Percentiles rank a stretch among this genome's conserved stretches.
These are phyloP conservation scores for Plenodomus tracheiphilus DNA, from an alignment of 2,329 filamentous ascomycete species.

Conservation along the genomic window DNA sequence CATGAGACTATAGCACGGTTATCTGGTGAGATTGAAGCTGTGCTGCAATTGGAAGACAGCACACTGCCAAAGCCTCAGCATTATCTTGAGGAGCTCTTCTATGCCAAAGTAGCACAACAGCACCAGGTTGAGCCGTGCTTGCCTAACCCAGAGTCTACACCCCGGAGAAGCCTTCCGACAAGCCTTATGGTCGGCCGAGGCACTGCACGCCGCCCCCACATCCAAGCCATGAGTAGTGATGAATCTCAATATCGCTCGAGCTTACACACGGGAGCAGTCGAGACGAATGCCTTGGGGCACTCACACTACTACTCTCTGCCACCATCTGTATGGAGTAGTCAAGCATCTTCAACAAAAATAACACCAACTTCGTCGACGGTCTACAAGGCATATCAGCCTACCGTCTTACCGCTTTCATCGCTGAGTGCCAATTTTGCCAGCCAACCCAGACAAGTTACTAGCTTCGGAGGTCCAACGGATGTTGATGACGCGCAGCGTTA, in stretches of 20 bases:
- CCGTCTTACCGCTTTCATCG: not conserved
- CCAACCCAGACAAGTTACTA: conserved; percentile 4
- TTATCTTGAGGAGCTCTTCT: not conserved
- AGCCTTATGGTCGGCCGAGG: not conserved
- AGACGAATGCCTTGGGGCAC: conserved; percentile 12
- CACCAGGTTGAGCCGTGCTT: not conserved
- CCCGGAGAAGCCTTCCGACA: not conserved
- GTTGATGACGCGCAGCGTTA: conserved; percentile 4
- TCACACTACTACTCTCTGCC: conserved; percentile 16
- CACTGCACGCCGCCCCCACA: conserved; percentile 10
- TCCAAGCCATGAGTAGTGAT: conserved; percentile 22
- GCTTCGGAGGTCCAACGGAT: not conserved
- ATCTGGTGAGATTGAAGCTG: conserved; percentile 17
- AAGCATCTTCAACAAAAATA: conserved; percentile 8
- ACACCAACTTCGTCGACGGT: conserved; percentile 5
- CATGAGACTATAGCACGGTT: conserved; percentile 21
- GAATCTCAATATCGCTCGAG: not conserved
- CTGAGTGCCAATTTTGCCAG: conserved; percentile 2
- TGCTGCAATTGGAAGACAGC: not conserved
- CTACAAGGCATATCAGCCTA: conserved; percentile 29
- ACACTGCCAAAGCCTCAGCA: not conserved
- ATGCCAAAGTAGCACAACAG: not conserved
- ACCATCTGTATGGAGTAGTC: conserved; percentile 5
- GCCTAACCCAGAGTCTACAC: not conserved
- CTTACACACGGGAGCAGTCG: not conserved